These are phyloP conservation scores for Chaetomium sp. DNA, from an alignment of 2,329 filamentous ascomycete genomes.

Conservation along the genomic window DNA sequence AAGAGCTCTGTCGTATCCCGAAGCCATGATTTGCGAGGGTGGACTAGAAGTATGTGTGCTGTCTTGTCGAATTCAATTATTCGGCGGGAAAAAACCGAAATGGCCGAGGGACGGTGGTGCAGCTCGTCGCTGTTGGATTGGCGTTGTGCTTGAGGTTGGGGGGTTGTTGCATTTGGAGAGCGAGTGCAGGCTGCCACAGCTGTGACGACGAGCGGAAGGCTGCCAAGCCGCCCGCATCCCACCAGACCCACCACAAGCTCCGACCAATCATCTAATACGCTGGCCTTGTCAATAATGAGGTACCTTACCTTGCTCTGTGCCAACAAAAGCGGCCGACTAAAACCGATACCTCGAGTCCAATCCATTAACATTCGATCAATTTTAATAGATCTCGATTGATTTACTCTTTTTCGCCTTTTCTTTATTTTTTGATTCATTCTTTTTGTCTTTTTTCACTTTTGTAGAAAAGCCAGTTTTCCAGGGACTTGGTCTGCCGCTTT, in stretches of 20 bases:
- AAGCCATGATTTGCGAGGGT: slow-evolving; percentile 55
- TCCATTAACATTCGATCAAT: too few relatives aligned
- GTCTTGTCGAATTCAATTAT: background rate
- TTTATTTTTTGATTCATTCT: too few relatives aligned
- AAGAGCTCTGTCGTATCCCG: slow-evolving; percentile 97
- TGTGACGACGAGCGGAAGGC: slow-evolving; percentile 24
- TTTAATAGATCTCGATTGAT: too few relatives aligned
- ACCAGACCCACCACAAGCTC: slow-evolving; percentile 2
- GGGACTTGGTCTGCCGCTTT: too few relatives aligned
- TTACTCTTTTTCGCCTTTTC: too few relatives aligned
- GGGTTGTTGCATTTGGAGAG: slow-evolving; percentile 4
- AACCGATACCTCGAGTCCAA: too few relatives aligned
- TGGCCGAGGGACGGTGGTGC: background rate
- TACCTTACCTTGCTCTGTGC: too few relatives aligned
- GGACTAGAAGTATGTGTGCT: background rate
- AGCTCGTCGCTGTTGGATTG: too few relatives aligned
- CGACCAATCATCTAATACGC: background rate
- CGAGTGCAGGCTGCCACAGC: slow-evolving; percentile 21
- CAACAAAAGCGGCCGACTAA: too few relatives aligned
- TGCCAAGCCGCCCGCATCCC: slow-evolving; percentile 11
- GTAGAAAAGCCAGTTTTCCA: too few relatives aligned
- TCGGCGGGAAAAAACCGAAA: background rate
- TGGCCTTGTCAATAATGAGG: too few relatives aligned
- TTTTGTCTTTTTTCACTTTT: too few relatives aligned
- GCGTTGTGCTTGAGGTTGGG: background rate